These are phyloP conservation scores for Tetradesmus lagerheimii DNA, from an alignment of 139 green algal genomes.

Conservation along the genomic window DNA sequence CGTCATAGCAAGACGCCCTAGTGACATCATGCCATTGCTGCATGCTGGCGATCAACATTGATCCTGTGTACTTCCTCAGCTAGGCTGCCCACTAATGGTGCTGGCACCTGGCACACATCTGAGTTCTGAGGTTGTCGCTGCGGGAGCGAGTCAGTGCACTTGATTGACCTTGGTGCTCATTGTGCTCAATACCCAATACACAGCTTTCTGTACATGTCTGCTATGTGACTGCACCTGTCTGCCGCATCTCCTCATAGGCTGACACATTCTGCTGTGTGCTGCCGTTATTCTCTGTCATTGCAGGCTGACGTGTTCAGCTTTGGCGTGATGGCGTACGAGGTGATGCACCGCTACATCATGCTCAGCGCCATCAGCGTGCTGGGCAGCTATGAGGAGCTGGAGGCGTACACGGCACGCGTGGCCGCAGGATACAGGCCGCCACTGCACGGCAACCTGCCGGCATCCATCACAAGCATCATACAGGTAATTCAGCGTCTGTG, in stretches of 20 bases:
- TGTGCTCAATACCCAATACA: no score
- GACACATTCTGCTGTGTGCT: background rate
- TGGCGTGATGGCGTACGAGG: slow-evolving; percentile 44
- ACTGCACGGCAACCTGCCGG: slow-evolving; percentile 2
- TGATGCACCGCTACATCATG: slow-evolving; percentile 47
- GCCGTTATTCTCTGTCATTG: no score
- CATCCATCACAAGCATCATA: slow-evolving; percentile 9
- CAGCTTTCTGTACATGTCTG: no score
- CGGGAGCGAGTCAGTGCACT: no score
- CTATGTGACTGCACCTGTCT: background rate
- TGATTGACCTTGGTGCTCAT: no score
- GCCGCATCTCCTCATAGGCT: no score
- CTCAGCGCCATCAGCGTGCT: slow-evolving; percentile 18
- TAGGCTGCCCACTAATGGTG: background rate
- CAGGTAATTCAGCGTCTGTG: slow-evolving; percentile 9
- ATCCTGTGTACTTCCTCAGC: background rate
- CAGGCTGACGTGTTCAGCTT: slow-evolving; percentile 46
- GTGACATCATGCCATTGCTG: background rate
- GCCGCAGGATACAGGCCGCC: slow-evolving; percentile 38
- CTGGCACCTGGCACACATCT: background rate
- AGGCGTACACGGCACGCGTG: slow-evolving; percentile 28
- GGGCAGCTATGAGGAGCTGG: slow-evolving; percentile 47
- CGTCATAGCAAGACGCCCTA: background rate
- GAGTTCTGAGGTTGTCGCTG: background rate
- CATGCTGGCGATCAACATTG: background rate